These are phyloP conservation scores for Trichomonas tenax DNA, from an alignment of 208 protist genomes.

Conservation along the genomic window DNA sequence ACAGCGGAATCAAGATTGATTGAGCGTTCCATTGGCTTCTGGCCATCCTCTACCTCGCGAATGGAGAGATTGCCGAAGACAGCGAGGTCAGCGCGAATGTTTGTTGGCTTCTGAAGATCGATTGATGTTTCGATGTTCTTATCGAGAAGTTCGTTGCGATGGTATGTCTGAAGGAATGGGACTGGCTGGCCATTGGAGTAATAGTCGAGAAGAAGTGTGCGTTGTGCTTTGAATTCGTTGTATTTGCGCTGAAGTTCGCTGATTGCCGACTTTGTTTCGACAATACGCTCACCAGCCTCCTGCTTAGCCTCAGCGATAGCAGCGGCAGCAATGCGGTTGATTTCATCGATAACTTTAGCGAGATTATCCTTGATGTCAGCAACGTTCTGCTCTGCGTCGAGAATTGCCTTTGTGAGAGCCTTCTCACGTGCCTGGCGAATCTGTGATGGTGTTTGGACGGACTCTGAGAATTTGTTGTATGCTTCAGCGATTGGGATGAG, in stretches of 20 bases:
- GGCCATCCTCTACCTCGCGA: not conserved
- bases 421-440: not conserved
- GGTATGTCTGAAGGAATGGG: not conserved
- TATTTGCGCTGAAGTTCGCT: not conserved
- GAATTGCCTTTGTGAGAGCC: not conserved
- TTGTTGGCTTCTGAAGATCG: not conserved
- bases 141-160: not conserved
- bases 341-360: not conserved
- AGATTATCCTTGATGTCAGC: not conserved
- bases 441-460: too few relatives aligned
- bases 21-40: not conserved
- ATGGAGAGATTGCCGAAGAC: not conserved
- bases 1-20: not conserved
- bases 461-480: not conserved
- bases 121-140: not conserved
- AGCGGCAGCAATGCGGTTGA: not conserved
- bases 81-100: not conserved
- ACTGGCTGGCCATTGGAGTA: not conserved
- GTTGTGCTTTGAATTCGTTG: not conserved
- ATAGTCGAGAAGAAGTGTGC: not conserved
- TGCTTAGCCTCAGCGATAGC: not conserved
- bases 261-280: not conserved
- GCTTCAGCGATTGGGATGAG: not conserved
- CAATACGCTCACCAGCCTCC: not conserved
- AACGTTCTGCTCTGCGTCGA: not conserved